Evolutionary conservation across 495 filamentous ascomycete genomes (phyloP), one percentile per base, ranked within the genome.

Genomic region (Letharia columbiana): DNA sequence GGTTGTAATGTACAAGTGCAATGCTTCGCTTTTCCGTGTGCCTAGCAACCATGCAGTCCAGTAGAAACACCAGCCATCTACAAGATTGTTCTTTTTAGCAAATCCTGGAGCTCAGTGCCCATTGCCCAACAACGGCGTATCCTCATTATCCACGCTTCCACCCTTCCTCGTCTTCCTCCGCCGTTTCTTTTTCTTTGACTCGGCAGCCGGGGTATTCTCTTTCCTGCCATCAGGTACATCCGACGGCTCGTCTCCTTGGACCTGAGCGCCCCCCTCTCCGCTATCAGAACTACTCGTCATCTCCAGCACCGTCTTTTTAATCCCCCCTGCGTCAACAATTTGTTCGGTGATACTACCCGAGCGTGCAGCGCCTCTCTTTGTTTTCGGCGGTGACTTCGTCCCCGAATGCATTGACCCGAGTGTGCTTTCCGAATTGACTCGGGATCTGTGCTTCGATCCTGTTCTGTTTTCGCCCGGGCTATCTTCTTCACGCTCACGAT

Each of bases 311-410:
- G 94, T 85, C 77, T 96, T 96, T 52, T 88, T 86, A 42, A 95
- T 82, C 3, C 91, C 91, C 56, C 89, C 88, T 15, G 88, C 80
- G 73, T 96, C 90, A 47, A 95, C 78, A 28, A 92, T 82, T 71
- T 92, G 91, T 75, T 96, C 91, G 0, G 91, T 93, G 71, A 96
- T 96, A 74, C 88, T 92, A 15, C 92, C 92, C 69, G 88, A 92
- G 45, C 91, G 84, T 1, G 89, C 88, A 45, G 82, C 79, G 15
- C 81, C 80, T 57, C 79, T 79, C 56, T 75, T 73, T 31, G 75
- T 76, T 42, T 33, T 35, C 44, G 42, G 33, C 20, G 65, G 54
- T 3, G 64, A 63, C n/a, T 44, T 47, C 3, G 37, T 45, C n/a
- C 60, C 65, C 18, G 68, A 70, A 17, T 75, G 73, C n/a, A 75